These are phyloP conservation scores for Phragmites australis DNA, from an alignment of 176 grass and related monocot genomes.

Conservation along the genomic window DNA sequence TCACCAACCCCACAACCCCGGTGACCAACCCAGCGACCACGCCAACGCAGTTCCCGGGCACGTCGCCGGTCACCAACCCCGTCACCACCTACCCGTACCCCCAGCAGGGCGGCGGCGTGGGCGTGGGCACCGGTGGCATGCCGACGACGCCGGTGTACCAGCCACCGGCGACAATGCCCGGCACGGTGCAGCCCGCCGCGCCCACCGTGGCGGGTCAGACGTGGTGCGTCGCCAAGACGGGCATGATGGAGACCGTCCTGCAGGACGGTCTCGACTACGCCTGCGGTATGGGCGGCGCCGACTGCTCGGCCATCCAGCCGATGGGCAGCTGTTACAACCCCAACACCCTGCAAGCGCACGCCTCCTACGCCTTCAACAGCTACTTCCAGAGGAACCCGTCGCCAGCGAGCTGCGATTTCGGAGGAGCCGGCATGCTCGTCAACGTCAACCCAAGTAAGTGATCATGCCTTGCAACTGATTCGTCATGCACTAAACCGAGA, in stretches of 20 bases:
- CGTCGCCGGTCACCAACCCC: slow-evolving; percentile 70
- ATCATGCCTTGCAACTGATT: neutral
- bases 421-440: slow-evolving; percentile 78
- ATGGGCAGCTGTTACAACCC: slow-evolving; percentile 89
- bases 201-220: slow-evolving; percentile 49
- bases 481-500: no score
- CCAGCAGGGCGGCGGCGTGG: neutral
- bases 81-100: slow-evolving; percentile 60
- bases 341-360: slow-evolving; percentile 70
- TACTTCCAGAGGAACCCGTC: slow-evolving; percentile 91
- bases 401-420: slow-evolving; percentile 88
- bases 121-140: neutral
- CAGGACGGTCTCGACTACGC: slow-evolving; percentile 83
- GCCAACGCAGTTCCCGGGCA: slow-evolving; percentile 49
- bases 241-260: slow-evolving; percentile 41
- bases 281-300: slow-evolving; percentile 81
- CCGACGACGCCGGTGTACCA: slow-evolving; percentile 45
- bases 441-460: slow-evolving; percentile 84
- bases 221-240: slow-evolving; percentile 86
- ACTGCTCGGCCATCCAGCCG: slow-evolving; percentile 83
- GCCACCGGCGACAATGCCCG: slow-evolving; percentile 49
- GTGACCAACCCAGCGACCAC: slow-evolving; percentile 71
- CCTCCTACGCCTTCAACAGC: slow-evolving; percentile 94
- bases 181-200: slow-evolving; percentile 43
- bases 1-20: slow-evolving; percentile 46